These are phyloP conservation scores for Plasmodium falciparum DNA, from an alignment of 169 alveolate genomes.

Conservation along the genomic window DNA sequence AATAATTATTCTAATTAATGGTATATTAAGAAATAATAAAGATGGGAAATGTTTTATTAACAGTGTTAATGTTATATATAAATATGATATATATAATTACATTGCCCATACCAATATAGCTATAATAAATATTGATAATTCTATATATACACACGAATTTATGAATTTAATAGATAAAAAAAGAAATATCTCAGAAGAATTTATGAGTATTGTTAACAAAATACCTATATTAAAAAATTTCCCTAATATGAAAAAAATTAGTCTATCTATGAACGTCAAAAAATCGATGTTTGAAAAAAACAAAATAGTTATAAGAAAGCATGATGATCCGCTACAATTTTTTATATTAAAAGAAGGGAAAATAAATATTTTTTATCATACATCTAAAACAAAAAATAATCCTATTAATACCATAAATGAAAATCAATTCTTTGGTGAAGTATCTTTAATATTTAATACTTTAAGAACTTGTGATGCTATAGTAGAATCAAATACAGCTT, in stretches of 20 bases:
- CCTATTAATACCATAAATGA: constrained; percentile 29
- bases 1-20: constrained; percentile 50
- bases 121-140: constrained; percentile 31
- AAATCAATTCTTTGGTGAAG: constrained; percentile 64
- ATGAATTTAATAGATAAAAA: constrained; percentile 30
- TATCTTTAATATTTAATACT: constrained; percentile 57
- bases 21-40: constrained; percentile 50
- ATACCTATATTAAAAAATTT: constrained; percentile 68
- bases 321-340: constrained; percentile 59
- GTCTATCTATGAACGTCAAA: constrained; percentile 51
- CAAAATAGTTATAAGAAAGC: constrained; percentile 70
- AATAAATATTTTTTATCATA: constrained; percentile 30
- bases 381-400: constrained; percentile 6
- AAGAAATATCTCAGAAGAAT: constrained; percentile 46
- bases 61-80: constrained; percentile 44
- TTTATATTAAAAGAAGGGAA: constrained; percentile 66
- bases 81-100: constrained; percentile 19
- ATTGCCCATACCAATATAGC: constrained; percentile 58
- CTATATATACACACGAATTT: constrained; percentile 26
- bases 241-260: constrained; percentile 22
- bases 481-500: constrained; percentile 66
- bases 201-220: constrained; percentile 33
- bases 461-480: constrained; percentile 52
- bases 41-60: constrained; percentile 45
- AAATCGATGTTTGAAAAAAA: constrained; percentile 46